Evolutionary conservation across 805 yeast species (phyloP), one percentile per base, ranked within the genome.

Genomic region (Brettanomyces bruxellensis): DNA sequence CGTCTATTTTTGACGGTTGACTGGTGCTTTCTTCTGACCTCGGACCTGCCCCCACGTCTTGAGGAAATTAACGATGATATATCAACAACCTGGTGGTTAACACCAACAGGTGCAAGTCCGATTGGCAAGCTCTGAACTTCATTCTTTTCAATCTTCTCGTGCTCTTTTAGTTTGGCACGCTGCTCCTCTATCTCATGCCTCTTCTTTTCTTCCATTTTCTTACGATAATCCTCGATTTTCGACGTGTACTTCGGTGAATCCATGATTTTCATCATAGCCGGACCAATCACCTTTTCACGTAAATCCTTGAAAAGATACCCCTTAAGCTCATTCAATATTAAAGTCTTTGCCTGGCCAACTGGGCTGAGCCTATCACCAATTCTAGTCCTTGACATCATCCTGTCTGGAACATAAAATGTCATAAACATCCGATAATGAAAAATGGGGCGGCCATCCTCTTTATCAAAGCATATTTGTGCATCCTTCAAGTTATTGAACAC

Each of bases 241-340:
- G 38, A 36, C 34, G 5, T 9, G 32, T 36, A 44, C 22, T 72
- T 73, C 4, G 74, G 76, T 37, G 79, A 81, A 47, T 76, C 73
- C 52, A 88, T 68, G 18, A 74, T 63, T 30, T 81, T 81, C 45
- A 84, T 68, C 14, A 88, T 75, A 1, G 73, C 70, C 0, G 93
- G 87, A 0, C 85, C 89, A 24, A 86, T 73, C 3, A 85, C 65
- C 49, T 87, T 75, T 55, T 81, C 91, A 52, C 85, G 71, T 24
- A 88, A 75, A 63, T 88, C 95, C 49, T 83, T 82, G 22, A 79
- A 66, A 40, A 88, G 60, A 41, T 81, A 79, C 9, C 69, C 66
- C 49, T 77, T 78, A 44, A 88, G 70, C 52, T 88, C 95, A 46
- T 75, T 77, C 25, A 81, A 58, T 42, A 89, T 66, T 45, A 73